Conservation (phyloP, 73 alveolate species). For the Tetrahymena elliotti region DNA sequence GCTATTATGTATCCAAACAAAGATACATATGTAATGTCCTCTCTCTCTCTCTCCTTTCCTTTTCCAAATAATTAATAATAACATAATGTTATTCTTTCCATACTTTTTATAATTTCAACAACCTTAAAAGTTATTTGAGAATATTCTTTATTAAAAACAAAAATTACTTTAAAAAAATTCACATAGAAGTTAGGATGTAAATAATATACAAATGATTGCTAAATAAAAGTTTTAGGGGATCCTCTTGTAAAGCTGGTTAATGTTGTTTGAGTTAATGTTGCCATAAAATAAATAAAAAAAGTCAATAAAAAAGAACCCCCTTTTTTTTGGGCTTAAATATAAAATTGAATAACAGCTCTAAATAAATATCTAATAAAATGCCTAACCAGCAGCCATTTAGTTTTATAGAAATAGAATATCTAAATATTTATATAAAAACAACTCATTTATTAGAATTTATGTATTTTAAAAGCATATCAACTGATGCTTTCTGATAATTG, state of each 20-base stretch:
- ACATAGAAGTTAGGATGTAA: no score
- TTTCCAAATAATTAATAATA: no score
- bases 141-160: neutral
- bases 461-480: neutral
- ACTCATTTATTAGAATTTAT: neutral
- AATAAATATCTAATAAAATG: no score
- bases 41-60: neutral
- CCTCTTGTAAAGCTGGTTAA: neutral
- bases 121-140: no score
- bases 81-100: neutral
- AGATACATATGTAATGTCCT: neutral
- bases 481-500: neutral
- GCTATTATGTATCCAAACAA: neutral
- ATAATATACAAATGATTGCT: neutral
- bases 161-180: no score
- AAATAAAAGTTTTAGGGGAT: neutral
- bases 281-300: neutral
- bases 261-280: neutral
- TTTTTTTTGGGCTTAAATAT: no score
- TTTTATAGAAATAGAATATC: neutral
- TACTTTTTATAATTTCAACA: neutral
- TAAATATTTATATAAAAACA: neutral
- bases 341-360: neutral
- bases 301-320: neutral
- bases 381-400: no score